Evolutionary conservation across 805 yeast genomes (phyloP), one percentile per base, ranked within the genome.

Genomic region (Wickerhamiella sergipiensis): DNA sequence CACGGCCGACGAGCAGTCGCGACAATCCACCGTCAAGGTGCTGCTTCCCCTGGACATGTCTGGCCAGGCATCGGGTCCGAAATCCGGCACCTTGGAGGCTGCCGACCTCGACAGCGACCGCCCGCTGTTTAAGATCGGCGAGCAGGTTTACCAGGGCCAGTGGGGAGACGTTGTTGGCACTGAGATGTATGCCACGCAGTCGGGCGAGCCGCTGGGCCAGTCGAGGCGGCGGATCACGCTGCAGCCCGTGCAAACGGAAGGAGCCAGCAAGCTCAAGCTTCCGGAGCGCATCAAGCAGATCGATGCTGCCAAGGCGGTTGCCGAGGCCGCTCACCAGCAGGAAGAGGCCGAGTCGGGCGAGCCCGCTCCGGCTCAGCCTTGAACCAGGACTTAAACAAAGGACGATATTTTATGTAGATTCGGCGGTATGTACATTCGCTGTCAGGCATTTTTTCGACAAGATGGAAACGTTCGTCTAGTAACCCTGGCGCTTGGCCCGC

Each of bases 161-260:
- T 89, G 97, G 96, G 72, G 74, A 43, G 76, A 76, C 50, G 65
- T 86, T 2, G 81, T 85, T 1, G 97, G 97, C 0, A 83, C 94
- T 0, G 96, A 78, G 54, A 61, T 78, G 43, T 75, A 66, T 26
- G 58, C 66, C n/a, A 54, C 56, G 15, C 48, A 52, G 7, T 49
- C 54, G 15, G 66, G 65, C 13, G 66, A 65, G 29, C 58, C 56
- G 17, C 46, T 58, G 15, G 68, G 65, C 21, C 50, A 52, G 43
- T 46, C 64, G 1, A 46, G 62, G 4, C 52, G 58, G 23, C 55
- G 67, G n/a, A 51, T 66, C 29, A 43, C 51, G 43, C 55, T 65
- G 19, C 46, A 45, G 24, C 59, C 58, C 19, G 59, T 59, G 40
- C 52, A 52, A 26, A 50, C 57, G 33, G 56, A 53, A n/a, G 50